These are phyloP conservation scores for Glonium stellatum DNA, from an alignment of 495 filamentous ascomycete genomes.

Conservation along the genomic window DNA sequence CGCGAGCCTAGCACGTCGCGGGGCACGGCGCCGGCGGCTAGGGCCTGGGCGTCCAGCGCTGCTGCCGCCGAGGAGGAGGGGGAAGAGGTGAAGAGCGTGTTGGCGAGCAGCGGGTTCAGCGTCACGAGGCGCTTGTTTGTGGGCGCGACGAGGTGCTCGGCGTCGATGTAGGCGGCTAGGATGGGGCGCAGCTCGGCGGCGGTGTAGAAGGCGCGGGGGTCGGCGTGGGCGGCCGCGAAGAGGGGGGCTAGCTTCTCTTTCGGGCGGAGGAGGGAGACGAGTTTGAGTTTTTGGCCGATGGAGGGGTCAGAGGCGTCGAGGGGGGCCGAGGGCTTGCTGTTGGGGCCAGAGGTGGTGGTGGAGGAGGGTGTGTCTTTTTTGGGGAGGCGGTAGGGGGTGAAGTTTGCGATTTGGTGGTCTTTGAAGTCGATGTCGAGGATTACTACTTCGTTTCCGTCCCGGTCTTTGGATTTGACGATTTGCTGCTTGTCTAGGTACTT, in stretches of 20 bases:
- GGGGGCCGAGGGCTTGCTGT: constrained; percentile 41
- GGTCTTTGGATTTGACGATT: constrained; percentile 59
- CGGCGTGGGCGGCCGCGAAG: constrained; percentile 44
- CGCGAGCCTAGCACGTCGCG: constrained; percentile 62
- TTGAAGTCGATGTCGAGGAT: constrained; percentile 62
- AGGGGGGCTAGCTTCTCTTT: constrained; percentile 51
- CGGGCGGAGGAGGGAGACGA: constrained; percentile 49
- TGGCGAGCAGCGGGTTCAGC: constrained; percentile 57
- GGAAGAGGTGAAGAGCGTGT: constrained; percentile 49
- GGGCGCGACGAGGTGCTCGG: constrained; percentile 42
- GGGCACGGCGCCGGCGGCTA: constrained; percentile 53
- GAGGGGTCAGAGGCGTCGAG: constrained; percentile 42
- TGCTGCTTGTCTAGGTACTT: constrained; percentile 60
- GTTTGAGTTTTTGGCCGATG: constrained; percentile 51
- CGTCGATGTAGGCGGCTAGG: constrained; percentile 45
- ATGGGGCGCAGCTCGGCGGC: constrained; percentile 48
- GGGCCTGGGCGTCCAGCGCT: constrained; percentile 48
- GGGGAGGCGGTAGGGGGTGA: constrained; percentile 59
- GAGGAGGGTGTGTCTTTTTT: constrained; percentile 43
- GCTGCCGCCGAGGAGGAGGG: no score
- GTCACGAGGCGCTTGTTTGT: constrained; percentile 60
- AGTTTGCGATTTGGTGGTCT: constrained; percentile 47
- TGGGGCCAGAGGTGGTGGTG: constrained; percentile 33
- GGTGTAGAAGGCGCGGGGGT: constrained; percentile 48
- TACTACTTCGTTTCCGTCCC: constrained; percentile 58